phyloP scores from a whole-genome alignment of 1,284 basidiomycete species.

The Boletus putidus region DNA sequence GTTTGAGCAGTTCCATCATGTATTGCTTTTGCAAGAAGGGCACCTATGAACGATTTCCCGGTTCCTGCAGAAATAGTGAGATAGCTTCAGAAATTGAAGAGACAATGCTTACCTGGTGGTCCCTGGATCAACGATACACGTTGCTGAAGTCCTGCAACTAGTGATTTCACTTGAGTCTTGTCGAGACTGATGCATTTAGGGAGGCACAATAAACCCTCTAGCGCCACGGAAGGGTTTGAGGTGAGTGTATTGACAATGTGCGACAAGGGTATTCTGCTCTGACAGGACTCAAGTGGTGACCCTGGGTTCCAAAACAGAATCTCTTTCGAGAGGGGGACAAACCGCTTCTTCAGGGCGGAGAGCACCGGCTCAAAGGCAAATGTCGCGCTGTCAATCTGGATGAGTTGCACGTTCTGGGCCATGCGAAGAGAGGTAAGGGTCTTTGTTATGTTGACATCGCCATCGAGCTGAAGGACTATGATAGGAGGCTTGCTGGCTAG shows the following conservation, averaged over 20 bases:
- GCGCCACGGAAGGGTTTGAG: conserved; percentile 39
- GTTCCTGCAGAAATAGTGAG: conserved; percentile 46
- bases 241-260: conserved; percentile 43
- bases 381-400: conserved; percentile 55
- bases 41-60: conserved; percentile 67
- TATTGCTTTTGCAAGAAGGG: conserved; percentile 55
- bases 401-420: conserved; percentile 42
- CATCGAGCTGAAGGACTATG: conserved; percentile 54
- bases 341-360: conserved; percentile 44
- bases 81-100: neutral
- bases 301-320: conserved; percentile 51
- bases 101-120: conserved; percentile 52
- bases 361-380: conserved; percentile 66
- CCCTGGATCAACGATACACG: conserved; percentile 62
- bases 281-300: neutral
- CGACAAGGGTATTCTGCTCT: neutral
- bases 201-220: conserved; percentile 41
- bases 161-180: conserved; percentile 48
- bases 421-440: conserved; percentile 43
- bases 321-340: conserved; percentile 47
- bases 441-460: conserved; percentile 38
- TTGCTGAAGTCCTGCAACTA: conserved; percentile 52
- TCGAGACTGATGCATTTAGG: conserved; percentile 48
- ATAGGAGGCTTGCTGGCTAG: conserved; percentile 48
- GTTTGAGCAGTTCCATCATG: conserved; percentile 46